Percentiles rank a stretch among this genome's conserved stretches.
Conservation (phyloP, 1,284 basidiomycete genomes). For the Schizopora paradoxa region DNA sequence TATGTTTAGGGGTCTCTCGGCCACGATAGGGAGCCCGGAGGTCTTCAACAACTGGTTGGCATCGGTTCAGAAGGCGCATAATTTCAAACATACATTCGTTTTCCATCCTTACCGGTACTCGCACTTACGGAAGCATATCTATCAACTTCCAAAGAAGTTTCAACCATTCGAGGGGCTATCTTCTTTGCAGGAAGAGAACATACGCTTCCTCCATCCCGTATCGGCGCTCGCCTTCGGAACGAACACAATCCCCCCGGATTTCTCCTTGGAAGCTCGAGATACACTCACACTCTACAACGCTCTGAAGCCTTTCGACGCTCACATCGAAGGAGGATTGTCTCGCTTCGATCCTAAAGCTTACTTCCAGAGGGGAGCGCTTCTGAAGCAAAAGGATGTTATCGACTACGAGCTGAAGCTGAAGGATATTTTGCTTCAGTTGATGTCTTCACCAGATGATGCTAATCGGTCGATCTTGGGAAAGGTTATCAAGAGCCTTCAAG, state of each 20-base stretch:
- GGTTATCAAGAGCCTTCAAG: not conserved
- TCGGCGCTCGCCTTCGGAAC: slow-evolving; percentile 46
- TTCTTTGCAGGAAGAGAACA: slow-evolving; percentile 30
- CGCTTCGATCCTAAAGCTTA: slow-evolving; percentile 41
- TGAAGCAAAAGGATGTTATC: not conserved
- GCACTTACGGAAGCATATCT: slow-evolving; percentile 63
- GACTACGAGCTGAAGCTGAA: not conserved
- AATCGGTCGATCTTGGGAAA: not conserved
- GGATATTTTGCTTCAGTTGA: not conserved
- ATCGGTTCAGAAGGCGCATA: slow-evolving; percentile 53
- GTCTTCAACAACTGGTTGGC: slow-evolving; percentile 60
- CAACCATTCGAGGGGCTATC: slow-evolving; percentile 36
- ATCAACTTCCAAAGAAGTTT: slow-evolving; percentile 32
- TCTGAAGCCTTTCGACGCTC: slow-evolving; percentile 26
- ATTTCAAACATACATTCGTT: slow-evolving; percentile 52
- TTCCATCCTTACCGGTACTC: slow-evolving; percentile 65
- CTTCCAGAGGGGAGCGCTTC: slow-evolving; percentile 29
- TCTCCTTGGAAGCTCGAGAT: slow-evolving; percentile 56
- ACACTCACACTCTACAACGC: slow-evolving; percentile 46
- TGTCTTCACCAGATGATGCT: not conserved
- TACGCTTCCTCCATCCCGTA: slow-evolving; percentile 57
- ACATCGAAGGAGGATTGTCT: slow-evolving; percentile 27
- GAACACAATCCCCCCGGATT: slow-evolving; percentile 48
- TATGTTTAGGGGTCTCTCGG: slow-evolving; percentile 55
- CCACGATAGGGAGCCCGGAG: slow-evolving; percentile 61